These are phyloP conservation scores for Aspergillus aculeatinus DNA, from an alignment of 2,329 filamentous ascomycete genomes.

Conservation along the genomic window DNA sequence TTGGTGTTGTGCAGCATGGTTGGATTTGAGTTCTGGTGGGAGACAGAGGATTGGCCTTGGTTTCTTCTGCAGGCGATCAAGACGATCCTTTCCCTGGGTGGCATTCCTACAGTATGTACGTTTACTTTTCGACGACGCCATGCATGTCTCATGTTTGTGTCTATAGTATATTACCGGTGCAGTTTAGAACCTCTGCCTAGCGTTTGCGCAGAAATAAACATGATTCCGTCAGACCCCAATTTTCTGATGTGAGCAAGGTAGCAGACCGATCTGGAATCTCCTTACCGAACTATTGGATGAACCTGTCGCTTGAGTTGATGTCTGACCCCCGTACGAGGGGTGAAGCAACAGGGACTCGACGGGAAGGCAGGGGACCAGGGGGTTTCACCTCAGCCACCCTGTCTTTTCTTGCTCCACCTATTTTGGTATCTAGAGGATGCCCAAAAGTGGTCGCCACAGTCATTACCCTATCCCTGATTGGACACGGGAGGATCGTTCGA, in stretches of 20 bases:
- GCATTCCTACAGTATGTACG: neutral
- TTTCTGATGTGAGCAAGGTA: neutral
- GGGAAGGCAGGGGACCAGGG: constrained; percentile 21
- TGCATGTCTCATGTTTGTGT: neutral
- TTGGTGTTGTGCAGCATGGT: neutral
- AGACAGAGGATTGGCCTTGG: neutral
- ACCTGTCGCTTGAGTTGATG: neutral
- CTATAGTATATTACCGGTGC: neutral
- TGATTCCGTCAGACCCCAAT: neutral
- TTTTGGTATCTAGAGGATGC: too few relatives aligned
- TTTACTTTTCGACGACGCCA: neutral
- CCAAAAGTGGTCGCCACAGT: too few relatives aligned
- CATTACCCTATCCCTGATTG: too few relatives aligned
- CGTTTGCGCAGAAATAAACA: neutral
- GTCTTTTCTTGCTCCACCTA: neutral
- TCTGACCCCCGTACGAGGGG: neutral
- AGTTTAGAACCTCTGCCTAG: neutral
- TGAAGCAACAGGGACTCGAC: constrained; percentile 23
- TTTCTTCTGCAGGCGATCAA: neutral
- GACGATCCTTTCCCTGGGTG: neutral
- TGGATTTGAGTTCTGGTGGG: neutral
- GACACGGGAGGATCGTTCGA: too few relatives aligned
- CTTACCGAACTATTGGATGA: neutral
- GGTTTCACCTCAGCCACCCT: constrained; percentile 1
- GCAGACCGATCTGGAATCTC: neutral